Percentiles rank a stretch among this genome's conserved stretches.
These are phyloP conservation scores for Dalbergia cochinchinensis DNA, from an alignment of 306 rosid genomes.

Conservation along the genomic window DNA sequence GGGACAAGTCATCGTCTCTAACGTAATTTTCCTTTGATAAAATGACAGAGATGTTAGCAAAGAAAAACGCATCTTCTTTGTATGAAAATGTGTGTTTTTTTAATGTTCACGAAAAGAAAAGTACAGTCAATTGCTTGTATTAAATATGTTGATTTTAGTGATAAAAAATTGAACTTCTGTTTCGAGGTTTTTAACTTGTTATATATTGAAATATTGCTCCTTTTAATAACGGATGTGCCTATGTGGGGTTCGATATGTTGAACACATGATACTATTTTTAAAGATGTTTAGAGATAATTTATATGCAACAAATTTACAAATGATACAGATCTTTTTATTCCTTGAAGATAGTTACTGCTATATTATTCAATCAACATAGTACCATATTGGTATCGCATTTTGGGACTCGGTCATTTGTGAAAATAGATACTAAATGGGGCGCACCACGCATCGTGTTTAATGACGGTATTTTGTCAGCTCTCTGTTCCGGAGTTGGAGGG, in stretches of 20 bases:
- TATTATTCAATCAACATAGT: too few species aligned
- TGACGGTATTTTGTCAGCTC: conserved; percentile 44
- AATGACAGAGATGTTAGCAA: conserved; percentile 16
- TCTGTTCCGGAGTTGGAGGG: conserved; percentile 53
- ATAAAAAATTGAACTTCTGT: too few species aligned
- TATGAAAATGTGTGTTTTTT: not conserved
- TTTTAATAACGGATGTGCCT: too few species aligned
- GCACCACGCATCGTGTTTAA: not conserved
- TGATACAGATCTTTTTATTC: not conserved
- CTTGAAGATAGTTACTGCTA: not conserved
- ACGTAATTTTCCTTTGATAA: conserved; percentile 4
- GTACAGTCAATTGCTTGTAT: not conserved
- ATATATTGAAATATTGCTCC: too few species aligned
- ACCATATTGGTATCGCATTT: not conserved
- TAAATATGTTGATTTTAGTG: not conserved
- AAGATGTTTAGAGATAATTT: too few species aligned
- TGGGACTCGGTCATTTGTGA: not conserved
- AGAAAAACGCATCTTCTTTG: not conserved
- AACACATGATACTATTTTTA: too few species aligned
- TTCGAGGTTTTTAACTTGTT: too few species aligned
- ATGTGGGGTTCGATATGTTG: too few species aligned
- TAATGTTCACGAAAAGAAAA: not conserved
- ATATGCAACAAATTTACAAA: too few species aligned
- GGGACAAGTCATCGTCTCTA: conserved; percentile 48
- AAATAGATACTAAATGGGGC: not conserved